These are phyloP conservation scores for Peronosclerospora sorghi DNA, from an alignment of 352 stramenopile genomes.

Conservation along the genomic window DNA sequence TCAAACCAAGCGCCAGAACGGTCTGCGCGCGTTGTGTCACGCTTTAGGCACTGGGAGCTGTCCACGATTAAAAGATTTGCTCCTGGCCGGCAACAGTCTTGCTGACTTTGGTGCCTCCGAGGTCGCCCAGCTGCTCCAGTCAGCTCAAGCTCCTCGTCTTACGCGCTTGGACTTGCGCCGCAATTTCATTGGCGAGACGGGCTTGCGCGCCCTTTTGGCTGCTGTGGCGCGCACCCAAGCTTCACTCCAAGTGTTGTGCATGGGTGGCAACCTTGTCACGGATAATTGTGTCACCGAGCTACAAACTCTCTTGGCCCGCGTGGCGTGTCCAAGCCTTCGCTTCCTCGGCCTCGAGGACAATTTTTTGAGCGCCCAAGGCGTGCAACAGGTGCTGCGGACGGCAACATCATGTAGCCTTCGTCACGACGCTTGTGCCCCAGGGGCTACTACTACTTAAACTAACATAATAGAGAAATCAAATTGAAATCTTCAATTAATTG, in stretches of 20 bases:
- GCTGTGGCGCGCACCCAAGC: constrained; percentile 15
- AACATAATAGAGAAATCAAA: constrained; percentile 11
- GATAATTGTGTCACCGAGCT: constrained; percentile 57
- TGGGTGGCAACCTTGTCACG: constrained; percentile 74
- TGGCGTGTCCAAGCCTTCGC: constrained; percentile 32
- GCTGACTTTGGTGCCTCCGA: constrained; percentile 40
- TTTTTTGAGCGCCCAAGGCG: constrained; percentile 51
- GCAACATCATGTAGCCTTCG: constrained; percentile 41
- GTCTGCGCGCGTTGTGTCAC: constrained; percentile 24
- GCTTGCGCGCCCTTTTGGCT: constrained; percentile 29
- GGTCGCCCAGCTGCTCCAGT: constrained; percentile 34
- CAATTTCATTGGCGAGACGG: constrained; percentile 63
- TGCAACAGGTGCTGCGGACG: constrained; percentile 51
- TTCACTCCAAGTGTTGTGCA: constrained; percentile 55
- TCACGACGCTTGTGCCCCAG: constrained; percentile 37
- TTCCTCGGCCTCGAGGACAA: constrained; percentile 79
- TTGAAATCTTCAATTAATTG: too few relatives aligned
- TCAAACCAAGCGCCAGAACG: constrained; percentile 50
- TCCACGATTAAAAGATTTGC: constrained; percentile 36
- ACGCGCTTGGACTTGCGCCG: constrained; percentile 49
- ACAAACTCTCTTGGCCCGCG: constrained; percentile 24
- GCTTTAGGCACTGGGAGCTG: constrained; percentile 36
- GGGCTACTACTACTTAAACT: constrained; percentile 2
- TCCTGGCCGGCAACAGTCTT: constrained; percentile 60
- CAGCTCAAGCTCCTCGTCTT: constrained; percentile 21